Conservation (phyloP, 2,329 filamentous ascomycete genomes). For the Aspergillus sojae region DNA sequence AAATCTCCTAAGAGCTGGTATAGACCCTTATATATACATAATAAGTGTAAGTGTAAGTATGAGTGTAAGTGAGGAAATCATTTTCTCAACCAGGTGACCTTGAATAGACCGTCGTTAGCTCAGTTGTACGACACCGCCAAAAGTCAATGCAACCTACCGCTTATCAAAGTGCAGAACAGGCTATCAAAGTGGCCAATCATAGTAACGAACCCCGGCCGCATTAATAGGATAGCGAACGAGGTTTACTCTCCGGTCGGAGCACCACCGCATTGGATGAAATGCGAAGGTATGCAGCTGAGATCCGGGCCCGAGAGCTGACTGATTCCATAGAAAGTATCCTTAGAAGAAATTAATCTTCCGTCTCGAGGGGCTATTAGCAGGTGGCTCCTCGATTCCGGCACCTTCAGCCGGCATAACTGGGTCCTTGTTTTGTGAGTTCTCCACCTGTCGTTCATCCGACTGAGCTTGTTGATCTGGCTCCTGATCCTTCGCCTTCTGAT, state of each 20-base stretch:
- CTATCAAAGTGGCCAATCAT: neutral
- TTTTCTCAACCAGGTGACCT: neutral
- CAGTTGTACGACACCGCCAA: neutral
- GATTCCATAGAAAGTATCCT: neutral
- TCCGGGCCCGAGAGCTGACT: neutral
- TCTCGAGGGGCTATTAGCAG: constrained; percentile 19
- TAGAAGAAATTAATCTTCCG: constrained; percentile 37
- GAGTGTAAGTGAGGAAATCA: neutral
- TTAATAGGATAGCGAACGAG: neutral
- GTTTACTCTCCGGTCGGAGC: neutral
- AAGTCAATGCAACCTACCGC: neutral
- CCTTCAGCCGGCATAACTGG: constrained; percentile 17
- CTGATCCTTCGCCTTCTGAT: constrained; percentile 26
- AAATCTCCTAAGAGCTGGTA: constrained; percentile 1
- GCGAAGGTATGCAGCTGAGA: neutral
- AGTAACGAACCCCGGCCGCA: neutral
- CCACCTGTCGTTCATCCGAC: constrained; percentile 13
- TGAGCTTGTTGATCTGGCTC: constrained; percentile 13
- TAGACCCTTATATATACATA: constrained; percentile 1
- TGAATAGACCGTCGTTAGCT: neutral
- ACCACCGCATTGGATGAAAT: neutral
- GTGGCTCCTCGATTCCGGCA: constrained; percentile 14
- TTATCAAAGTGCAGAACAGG: neutral
- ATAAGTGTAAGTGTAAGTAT: neutral
- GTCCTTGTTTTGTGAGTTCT: constrained; percentile 20